These are phyloP conservation scores for Triticum monococcum DNA, from an alignment of 176 grass and related monocot genomes.

Conservation along the genomic window DNA sequence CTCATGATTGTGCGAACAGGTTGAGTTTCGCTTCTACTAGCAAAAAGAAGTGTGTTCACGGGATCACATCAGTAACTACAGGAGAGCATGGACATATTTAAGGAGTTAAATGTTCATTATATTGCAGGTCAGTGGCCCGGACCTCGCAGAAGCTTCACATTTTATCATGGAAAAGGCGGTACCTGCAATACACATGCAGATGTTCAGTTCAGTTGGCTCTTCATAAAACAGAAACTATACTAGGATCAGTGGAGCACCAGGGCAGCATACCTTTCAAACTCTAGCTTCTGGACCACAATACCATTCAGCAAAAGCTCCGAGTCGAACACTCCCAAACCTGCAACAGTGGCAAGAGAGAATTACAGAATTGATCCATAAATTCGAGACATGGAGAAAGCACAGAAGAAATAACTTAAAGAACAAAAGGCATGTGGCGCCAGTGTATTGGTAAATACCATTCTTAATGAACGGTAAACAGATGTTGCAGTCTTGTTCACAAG, in stretches of 20 bases:
- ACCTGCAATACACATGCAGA: slow-evolving; percentile 12
- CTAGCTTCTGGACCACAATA: slow-evolving; percentile 76
- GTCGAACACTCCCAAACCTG: slow-evolving; percentile 67
- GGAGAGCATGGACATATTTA: not conserved
- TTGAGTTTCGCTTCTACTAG: not conserved
- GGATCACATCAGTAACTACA: not conserved
- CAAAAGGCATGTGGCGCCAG: not conserved
- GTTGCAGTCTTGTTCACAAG: slow-evolving; percentile 55
- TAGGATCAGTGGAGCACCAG: not conserved
- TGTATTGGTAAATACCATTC: slow-evolving; percentile 30
- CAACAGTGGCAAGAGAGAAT: not conserved
- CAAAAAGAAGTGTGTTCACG: not conserved
- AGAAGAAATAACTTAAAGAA: not conserved
- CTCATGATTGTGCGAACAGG: not conserved
- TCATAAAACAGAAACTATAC: not conserved
- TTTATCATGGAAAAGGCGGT: slow-evolving; percentile 34
- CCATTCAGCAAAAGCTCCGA: slow-evolving; percentile 86
- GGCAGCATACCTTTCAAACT: slow-evolving; percentile 57
- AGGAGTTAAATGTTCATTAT: not conserved
- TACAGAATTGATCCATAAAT: not conserved
- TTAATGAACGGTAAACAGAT: slow-evolving; percentile 51
- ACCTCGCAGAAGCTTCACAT: not conserved
- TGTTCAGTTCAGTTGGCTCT: not conserved
- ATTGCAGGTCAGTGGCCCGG: not conserved
- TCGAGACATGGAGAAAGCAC: not conserved